A percentile compares a stretch with the other conserved stretches of the same genome.
Evolutionary conservation across 441 rosid species (phyloP).

Genomic region (Kokia cookei): DNA sequence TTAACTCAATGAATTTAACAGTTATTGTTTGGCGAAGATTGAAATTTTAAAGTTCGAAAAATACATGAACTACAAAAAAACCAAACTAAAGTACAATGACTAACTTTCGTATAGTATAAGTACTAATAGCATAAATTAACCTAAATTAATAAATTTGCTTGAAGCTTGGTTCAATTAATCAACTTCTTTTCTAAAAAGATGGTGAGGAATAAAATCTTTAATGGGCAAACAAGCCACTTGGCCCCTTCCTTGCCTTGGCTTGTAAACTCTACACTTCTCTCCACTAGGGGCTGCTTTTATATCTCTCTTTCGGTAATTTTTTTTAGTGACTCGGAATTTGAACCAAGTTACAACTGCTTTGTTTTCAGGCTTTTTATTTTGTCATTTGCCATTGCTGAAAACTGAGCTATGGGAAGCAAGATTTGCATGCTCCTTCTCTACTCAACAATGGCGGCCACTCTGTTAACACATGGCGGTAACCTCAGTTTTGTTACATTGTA

Average conservation of each 20-base stretch:
- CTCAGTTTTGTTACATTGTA: not conserved
- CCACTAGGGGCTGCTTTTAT: not conserved
- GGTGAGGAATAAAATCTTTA: slow-evolving; percentile 50
- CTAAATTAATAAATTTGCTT: not conserved
- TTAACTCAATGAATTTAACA: too few species aligned
- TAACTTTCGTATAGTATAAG: too few species aligned
- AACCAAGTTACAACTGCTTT: not conserved
- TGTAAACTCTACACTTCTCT: slow-evolving; percentile 11
- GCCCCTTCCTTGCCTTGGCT: slow-evolving; percentile 16
- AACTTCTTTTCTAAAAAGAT: not conserved
- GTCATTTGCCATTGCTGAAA: not conserved
- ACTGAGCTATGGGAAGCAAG: slow-evolving; percentile 23
- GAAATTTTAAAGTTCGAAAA: too few species aligned
- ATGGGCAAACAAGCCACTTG: slow-evolving; percentile 17
- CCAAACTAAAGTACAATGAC: too few species aligned
- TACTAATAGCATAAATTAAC: too few species aligned
- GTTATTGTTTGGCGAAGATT: too few species aligned
- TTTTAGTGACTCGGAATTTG: not conserved
- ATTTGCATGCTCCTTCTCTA: slow-evolving; percentile 30
- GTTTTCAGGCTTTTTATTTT: not conserved
- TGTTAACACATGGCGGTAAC: slow-evolving; percentile 47
- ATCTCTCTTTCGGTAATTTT: not conserved
- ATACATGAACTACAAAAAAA: too few species aligned
- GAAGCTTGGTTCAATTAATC: not conserved
- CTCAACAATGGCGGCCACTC: slow-evolving; percentile 23